Evolutionary conservation across 768 basidiomycete species (phyloP).

Genomic region (Rossbeevera mucosa): DNA sequence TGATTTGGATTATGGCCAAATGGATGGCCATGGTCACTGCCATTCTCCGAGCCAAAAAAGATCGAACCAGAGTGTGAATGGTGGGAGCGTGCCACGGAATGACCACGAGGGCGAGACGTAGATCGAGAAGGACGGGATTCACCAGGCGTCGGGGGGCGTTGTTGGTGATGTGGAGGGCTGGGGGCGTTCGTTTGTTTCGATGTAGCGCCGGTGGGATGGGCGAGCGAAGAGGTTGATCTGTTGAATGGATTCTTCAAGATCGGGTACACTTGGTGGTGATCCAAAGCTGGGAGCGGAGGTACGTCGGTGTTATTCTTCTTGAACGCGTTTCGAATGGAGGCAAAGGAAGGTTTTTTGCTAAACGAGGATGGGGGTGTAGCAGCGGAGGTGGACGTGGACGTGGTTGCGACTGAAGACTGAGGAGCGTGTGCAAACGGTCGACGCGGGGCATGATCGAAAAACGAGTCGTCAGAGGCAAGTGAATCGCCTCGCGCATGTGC

Average conservation of each 20-base stretch:
- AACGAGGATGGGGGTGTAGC: slow-evolving; percentile 42
- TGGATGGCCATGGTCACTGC: slow-evolving; percentile 60
- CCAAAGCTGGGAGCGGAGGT: slow-evolving; percentile 73
- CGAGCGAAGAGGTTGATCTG: slow-evolving; percentile 74
- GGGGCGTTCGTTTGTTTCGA: slow-evolving; percentile 39
- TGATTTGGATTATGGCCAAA: slow-evolving; percentile 28
- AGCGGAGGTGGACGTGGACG: slow-evolving; percentile 26
- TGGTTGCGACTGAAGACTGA: slow-evolving; percentile 63
- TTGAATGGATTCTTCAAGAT: slow-evolving; percentile 79
- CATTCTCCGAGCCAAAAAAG: slow-evolving; percentile 64
- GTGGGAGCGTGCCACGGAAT: slow-evolving; percentile 62
- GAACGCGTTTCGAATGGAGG: slow-evolving; percentile 84
- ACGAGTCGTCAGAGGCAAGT: slow-evolving; percentile 71
- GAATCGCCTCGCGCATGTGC: slow-evolving; percentile 73
- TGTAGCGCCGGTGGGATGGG: slow-evolving; percentile 37
- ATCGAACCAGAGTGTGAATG: slow-evolving; percentile 76
- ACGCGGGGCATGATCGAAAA: slow-evolving; percentile 53
- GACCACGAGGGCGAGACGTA: slow-evolving; percentile 48
- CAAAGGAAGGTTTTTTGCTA: slow-evolving; percentile 79
- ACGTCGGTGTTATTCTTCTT: slow-evolving; percentile 62
- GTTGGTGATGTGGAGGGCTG: slow-evolving; percentile 44
- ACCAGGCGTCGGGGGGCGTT: slow-evolving; percentile 57
- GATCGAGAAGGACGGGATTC: slow-evolving; percentile 34
- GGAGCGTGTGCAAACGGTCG: slow-evolving; percentile 67
- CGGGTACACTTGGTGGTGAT: slow-evolving; percentile 58